Evolutionary conservation across 2,329 filamentous ascomycete species (phyloP).

Genomic region (Exophiala xenobiotica): DNA sequence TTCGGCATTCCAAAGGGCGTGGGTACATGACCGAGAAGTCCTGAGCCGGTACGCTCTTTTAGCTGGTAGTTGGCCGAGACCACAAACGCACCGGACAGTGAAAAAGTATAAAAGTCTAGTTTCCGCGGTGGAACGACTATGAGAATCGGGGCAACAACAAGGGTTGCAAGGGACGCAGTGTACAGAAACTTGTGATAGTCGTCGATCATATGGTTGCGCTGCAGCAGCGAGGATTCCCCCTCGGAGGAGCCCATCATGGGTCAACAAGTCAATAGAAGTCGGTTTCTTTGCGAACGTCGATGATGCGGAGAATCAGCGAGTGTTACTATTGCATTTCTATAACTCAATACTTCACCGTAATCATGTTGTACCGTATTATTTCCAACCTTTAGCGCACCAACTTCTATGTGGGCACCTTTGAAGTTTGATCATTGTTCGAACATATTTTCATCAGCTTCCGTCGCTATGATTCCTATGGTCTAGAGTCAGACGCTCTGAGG

Average conservation of each 20-base stretch:
- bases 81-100: conserved; percentile 50
- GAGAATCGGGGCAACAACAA: conserved; percentile 56
- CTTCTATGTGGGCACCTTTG: no score
- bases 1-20: conserved; percentile 9
- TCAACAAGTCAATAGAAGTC: background rate
- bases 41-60: conserved; percentile 41
- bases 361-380: background rate
- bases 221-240: background rate
- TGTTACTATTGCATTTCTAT: no score
- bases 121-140: conserved; percentile 60
- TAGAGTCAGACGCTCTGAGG: no score
- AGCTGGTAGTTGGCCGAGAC: conserved; percentile 52
- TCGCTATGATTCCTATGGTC: background rate
- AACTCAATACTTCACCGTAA: background rate
- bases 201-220: conserved; percentile 14
- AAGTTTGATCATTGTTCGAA: no score
- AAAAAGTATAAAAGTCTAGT: conserved; percentile 60
- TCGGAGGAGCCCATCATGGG: background rate
- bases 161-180: conserved; percentile 49
- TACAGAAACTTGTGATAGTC: conserved; percentile 31
- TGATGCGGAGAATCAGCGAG: background rate
- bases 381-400: background rate
- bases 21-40: conserved; percentile 37
- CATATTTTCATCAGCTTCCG: background rate
- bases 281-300: background rate